Conservation (phyloP, 345 rosid genomes). For the Syzygium aromaticum region DNA sequence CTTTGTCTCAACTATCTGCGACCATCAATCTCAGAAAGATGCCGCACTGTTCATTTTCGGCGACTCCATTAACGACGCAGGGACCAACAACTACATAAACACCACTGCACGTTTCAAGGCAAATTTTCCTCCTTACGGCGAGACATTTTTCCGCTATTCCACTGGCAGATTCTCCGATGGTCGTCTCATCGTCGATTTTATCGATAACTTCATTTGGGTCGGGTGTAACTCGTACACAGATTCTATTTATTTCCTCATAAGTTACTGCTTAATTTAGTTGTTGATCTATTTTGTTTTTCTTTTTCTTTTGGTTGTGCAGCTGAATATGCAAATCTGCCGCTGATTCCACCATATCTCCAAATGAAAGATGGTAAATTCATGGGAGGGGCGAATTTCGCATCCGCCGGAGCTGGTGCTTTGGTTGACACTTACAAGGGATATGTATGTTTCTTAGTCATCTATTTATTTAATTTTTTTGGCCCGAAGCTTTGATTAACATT, state of each 20-base stretch:
- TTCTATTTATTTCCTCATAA: not conserved
- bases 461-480: not conserved
- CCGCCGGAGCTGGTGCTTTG: conserved; percentile 13
- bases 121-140: conserved; percentile 17
- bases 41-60: conserved; percentile 21
- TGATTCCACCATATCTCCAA: conserved; percentile 6
- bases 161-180: conserved; percentile 18
- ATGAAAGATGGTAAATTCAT: not conserved
- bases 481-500: not conserved
- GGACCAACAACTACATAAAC: conserved; percentile 23
- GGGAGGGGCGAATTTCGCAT: conserved; percentile 18
- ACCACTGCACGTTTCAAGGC: conserved; percentile 4
- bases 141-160: not conserved
- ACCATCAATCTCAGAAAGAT: not conserved
- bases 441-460: not conserved
- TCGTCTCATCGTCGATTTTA: conserved; percentile 10
- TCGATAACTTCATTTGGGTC: conserved; percentile 1
- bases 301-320: not conserved
- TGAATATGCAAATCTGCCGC: conserved; percentile 3
- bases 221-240: not conserved
- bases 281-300: not conserved
- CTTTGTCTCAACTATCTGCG: not conserved
- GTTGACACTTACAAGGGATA: conserved; percentile 5
- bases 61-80: conserved; percentile 24
- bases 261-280: no score